phyloP scores from a whole-genome alignment of 140 eudicot species.

The Ambrosia hybrid region DNA sequence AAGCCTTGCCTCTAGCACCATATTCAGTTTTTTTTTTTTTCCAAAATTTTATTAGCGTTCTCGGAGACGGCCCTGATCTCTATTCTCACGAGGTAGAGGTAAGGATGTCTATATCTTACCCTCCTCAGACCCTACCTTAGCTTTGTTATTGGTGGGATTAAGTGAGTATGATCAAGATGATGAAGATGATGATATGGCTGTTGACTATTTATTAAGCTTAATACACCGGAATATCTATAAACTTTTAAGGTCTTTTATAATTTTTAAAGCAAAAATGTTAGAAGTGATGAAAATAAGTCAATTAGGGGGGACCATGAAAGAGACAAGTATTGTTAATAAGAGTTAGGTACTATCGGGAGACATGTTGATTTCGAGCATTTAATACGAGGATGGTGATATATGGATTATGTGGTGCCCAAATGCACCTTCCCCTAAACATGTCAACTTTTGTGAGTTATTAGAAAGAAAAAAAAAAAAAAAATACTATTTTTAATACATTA shows the following conservation, averaged over 20 bases:
- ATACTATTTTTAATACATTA: too few species aligned
- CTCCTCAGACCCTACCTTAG: too few species aligned
- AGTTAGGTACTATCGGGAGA: conserved; percentile 28
- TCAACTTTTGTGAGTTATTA: background rate
- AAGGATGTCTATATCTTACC: too few species aligned
- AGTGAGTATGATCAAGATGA: too few species aligned
- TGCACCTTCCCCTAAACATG: conserved; percentile 1
- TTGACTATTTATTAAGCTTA: conserved; percentile 24
- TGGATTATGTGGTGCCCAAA: conserved; percentile 1
- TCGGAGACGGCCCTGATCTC: too few species aligned
- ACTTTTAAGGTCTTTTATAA: background rate
- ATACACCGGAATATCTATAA: background rate
- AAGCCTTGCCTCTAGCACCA: too few species aligned
- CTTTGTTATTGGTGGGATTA: too few species aligned
- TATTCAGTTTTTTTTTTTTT: too few species aligned
- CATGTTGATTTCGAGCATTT: conserved; percentile 26
- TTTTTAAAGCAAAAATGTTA: background rate
- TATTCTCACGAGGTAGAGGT: too few species aligned
- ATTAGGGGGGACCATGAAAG: conserved; percentile 26
- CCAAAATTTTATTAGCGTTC: too few species aligned
- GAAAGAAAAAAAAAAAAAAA: too few species aligned
- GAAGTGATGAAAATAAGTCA: conserved; percentile 22
- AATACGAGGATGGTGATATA: conserved; percentile 15
- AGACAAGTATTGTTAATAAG: conserved; percentile 13
- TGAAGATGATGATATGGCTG: conserved; percentile 2